Conservation (phyloP, 2,329 filamentous ascomycete genomes). For the Fusarium sublunatum region DNA sequence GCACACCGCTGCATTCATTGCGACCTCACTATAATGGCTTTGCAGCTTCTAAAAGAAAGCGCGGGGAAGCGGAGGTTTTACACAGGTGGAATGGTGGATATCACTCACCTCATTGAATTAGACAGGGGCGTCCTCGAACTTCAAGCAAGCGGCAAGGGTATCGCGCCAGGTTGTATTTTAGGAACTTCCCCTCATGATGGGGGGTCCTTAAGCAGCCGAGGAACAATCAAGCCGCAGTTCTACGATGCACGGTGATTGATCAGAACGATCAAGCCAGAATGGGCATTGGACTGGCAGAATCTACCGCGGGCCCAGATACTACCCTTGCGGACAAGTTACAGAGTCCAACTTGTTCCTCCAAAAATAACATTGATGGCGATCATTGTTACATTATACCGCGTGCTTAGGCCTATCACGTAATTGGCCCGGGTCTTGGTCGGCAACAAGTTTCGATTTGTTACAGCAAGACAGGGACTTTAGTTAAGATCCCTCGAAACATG, state of each 20-base stretch:
- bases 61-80: constrained; percentile 35
- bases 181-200: constrained; percentile 3
- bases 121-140: constrained; percentile 10
- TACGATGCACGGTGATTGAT: constrained; percentile 4
- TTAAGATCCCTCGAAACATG: constrained; percentile 4
- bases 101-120: constrained; percentile 18
- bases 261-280: constrained; percentile 4
- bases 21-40: constrained; percentile 24
- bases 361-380: constrained; percentile 19
- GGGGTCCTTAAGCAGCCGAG: constrained; percentile 1
- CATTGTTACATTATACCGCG: constrained; percentile 15
- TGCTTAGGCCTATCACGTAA: constrained; percentile 7
- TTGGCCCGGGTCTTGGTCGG: constrained; percentile 12
- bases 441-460: constrained; percentile 1
- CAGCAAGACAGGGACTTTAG: not conserved
- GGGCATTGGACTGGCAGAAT: constrained; percentile 20
- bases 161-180: constrained; percentile 8
- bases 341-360: constrained; percentile 14
- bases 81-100: constrained; percentile 24
- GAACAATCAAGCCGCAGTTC: constrained; percentile 10
- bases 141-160: constrained; percentile 15
- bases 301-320: constrained; percentile 20
- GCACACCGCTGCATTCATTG: constrained; percentile 43
- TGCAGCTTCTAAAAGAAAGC: constrained; percentile 17
- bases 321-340: constrained; percentile 9